phyloP scores from a whole-genome alignment of 768 basidiomycete species.

The Tylopilus subfusipes region DNA sequence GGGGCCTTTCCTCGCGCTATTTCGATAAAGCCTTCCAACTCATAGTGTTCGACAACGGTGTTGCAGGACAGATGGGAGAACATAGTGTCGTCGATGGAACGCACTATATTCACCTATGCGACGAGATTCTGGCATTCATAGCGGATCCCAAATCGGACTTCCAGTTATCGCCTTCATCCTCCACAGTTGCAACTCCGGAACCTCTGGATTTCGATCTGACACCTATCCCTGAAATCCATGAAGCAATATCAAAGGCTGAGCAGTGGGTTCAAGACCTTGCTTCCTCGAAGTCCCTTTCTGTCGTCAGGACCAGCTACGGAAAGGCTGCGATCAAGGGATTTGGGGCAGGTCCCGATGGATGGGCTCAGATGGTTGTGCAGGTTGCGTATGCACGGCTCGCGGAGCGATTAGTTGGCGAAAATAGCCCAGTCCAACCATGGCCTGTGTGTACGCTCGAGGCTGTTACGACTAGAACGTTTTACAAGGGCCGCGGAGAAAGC shows the following conservation, averaged over 20 bases:
- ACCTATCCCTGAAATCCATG: constrained; percentile 27
- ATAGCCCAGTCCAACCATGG: constrained; percentile 34
- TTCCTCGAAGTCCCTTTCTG: constrained; percentile 58
- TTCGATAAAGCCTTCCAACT: constrained; percentile 90
- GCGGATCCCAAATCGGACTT: constrained; percentile 63
- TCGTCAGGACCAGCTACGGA: constrained; percentile 71
- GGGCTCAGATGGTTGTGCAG: constrained; percentile 92
- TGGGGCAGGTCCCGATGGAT: constrained; percentile 86
- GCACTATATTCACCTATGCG: constrained; percentile 69
- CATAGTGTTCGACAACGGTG: constrained; percentile 77
- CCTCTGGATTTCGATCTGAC: constrained; percentile 66
- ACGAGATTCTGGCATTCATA: constrained; percentile 61
- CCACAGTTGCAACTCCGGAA: constrained; percentile 32
- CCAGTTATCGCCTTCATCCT: constrained; percentile 34
- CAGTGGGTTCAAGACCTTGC: constrained; percentile 54
- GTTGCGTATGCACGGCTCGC: constrained; percentile 79
- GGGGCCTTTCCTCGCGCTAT: constrained; percentile 72
- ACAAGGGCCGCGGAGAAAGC: constrained; percentile 88
- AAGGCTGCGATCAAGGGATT: constrained; percentile 84
- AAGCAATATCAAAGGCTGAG: constrained; percentile 56
- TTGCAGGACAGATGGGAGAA: constrained; percentile 88
- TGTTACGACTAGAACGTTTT: constrained; percentile 83
- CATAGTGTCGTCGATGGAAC: constrained; percentile 92
- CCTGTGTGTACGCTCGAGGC: constrained; percentile 87
- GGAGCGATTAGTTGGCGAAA: constrained; percentile 26